A percentile compares a stretch with the other conserved stretches of the same genome.
These are phyloP conservation scores for Fragaria nilgerrensis DNA, from an alignment of 306 rosid genomes.

Conservation along the genomic window DNA sequence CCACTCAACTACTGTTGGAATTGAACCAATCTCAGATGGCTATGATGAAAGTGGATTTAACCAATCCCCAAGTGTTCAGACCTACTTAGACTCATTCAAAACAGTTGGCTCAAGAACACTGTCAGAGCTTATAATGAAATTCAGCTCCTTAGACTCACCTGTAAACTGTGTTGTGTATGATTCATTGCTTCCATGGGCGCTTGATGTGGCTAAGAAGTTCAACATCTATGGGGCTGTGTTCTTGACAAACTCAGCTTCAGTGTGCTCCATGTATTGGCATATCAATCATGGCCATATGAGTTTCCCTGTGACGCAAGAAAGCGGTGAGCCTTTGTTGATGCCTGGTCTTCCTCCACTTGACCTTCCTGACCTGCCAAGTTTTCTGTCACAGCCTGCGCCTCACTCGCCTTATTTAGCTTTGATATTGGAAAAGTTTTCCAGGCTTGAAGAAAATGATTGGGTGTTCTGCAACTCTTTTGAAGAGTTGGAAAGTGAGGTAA, in stretches of 20 bases:
- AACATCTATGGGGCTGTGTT: slow-evolving; percentile 32
- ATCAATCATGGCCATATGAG: slow-evolving; percentile 1
- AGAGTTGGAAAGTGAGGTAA: slow-evolving; percentile 39
- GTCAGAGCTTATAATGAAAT: slow-evolving; percentile 24
- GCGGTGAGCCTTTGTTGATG: slow-evolving; percentile 1
- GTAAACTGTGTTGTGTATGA: slow-evolving; percentile 41
- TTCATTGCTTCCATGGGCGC: slow-evolving; percentile 42
- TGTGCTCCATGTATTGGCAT: slow-evolving; percentile 33
- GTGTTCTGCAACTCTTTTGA: slow-evolving; percentile 35
- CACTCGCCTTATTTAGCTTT: slow-evolving; percentile 31
- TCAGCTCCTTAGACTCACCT: slow-evolving; percentile 20
- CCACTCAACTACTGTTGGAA: slow-evolving; percentile 4
- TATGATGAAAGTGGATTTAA: slow-evolving; percentile 35
- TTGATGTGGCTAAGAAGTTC: slow-evolving; percentile 34
- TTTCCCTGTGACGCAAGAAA: slow-evolving; percentile 25
- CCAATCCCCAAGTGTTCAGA: slow-evolving; percentile 26
- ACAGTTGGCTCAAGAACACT: slow-evolving; percentile 36
- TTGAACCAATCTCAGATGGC: slow-evolving; percentile 43
- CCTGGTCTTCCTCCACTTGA: slow-evolving; percentile 41
- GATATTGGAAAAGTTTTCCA: slow-evolving; percentile 22
- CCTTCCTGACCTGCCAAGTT: slow-evolving; percentile 26
- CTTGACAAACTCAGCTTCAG: slow-evolving; percentile 38
- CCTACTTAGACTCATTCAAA: slow-evolving; percentile 33
- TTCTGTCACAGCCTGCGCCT: slow-evolving; percentile 17
- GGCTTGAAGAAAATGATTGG: slow-evolving; percentile 36